Evolutionary conservation across 306 rosid genomes (phyloP).

Genomic region (Quercus rubra): DNA sequence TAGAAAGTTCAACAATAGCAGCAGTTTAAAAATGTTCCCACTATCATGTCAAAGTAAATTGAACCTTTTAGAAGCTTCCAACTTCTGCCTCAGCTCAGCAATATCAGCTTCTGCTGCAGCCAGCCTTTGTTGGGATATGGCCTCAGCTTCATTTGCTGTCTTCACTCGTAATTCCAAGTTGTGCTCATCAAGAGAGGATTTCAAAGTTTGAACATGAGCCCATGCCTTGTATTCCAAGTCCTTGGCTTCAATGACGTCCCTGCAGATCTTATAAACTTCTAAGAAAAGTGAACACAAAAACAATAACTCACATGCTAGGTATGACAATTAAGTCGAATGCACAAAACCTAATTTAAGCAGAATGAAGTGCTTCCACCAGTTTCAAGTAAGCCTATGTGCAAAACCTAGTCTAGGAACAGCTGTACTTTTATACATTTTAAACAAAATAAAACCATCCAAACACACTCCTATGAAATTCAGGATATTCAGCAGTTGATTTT

Average conservation of each 20-base stretch:
- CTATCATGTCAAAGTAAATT: neutral
- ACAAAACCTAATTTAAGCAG: neutral
- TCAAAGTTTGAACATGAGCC: conserved; percentile 77
- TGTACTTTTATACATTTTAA: too few species aligned
- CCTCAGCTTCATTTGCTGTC: conserved; percentile 95
- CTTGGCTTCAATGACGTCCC: conserved; percentile 78
- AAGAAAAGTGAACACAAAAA: conserved; percentile 17
- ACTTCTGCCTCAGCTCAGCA: conserved; percentile 67
- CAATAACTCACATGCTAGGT: neutral
- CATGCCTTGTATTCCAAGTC: conserved; percentile 83
- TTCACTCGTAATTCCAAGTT: conserved; percentile 84
- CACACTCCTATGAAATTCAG: neutral
- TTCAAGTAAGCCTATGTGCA: neutral
- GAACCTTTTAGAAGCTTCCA: conserved; percentile 79
- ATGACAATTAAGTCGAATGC: neutral
- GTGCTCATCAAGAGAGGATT: conserved; percentile 83
- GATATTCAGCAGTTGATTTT: neutral
- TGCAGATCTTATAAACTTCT: conserved; percentile 32
- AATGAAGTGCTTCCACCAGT: neutral
- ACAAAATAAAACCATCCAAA: too few species aligned
- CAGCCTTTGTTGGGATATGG: conserved; percentile 80
- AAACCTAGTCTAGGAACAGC: neutral
- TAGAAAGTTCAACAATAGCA: neutral
- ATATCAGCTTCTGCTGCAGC: conserved; percentile 98
- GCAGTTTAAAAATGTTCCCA: conserved; percentile 7